Base-by-base conservation (phyloP, 129 eudicot genomes). In the Chrysanthemum makinoi region DNA sequence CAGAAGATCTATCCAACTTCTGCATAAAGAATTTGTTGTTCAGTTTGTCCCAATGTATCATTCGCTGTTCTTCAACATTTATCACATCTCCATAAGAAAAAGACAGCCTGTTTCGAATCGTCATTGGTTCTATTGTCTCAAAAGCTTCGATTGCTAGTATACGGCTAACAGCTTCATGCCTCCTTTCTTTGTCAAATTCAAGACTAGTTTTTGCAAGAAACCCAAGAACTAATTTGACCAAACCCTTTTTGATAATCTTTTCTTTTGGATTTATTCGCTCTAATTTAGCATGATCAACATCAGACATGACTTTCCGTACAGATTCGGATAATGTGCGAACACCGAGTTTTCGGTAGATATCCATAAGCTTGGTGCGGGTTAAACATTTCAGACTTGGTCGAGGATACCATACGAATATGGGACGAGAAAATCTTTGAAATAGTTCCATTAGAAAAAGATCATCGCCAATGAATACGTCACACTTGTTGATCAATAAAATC, bases 41-140 rank as follows among this genome's bases (percentile, higher is more conserved):
- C 52, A 73, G 72, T 28, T 79, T 80, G 33, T 86, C 88, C 91
- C 91, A 86, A 24, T 86, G 80, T 1, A 86, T 62, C 88, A 79
- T 80, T 69, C 71, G 57, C 16, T 69, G 69, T 3, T 75, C 73
- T 48, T 77, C 62, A 46, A 69, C 86, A 1, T 75, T 49, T 0
- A 86, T 3, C 20, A 49, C 58, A 19, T 75, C 74, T 6, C 86
- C 82, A 5, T 74, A 72, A 1, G 80, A 75, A 30, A 86, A 69
- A 28, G 64, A 59, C 5, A 83, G n/a, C 16, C 71, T 47, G 63
- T 83, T 81, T 8, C 70, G 43, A 30, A 80, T 63, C 0, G 71
- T 65, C 47, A 83, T 72, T 13, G 78, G 80, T n/a, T 76, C 76
- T 18, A 6, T 1, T 12, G 86, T 79, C 78, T 81, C 81, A 6